These are phyloP conservation scores for Penicillium odoratum DNA, from an alignment of 495 filamentous ascomycete species.

Conservation along the genomic window DNA sequence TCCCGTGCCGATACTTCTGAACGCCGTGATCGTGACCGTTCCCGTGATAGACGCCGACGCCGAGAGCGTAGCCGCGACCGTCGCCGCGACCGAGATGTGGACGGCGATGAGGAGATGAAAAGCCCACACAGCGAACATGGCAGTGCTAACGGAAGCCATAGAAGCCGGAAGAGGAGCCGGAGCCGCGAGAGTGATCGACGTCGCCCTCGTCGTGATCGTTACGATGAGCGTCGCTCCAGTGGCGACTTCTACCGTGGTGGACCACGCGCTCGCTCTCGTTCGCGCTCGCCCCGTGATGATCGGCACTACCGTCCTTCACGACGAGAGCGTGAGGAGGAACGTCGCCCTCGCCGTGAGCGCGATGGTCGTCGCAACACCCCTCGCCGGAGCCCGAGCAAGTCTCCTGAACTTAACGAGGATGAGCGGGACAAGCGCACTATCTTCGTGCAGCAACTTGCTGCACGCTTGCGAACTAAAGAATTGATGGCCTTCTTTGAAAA, in stretches of 20 bases:
- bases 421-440: slow-evolving; percentile 96
- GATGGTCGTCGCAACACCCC: slow-evolving; percentile 57
- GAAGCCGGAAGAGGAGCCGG: slow-evolving; percentile 79
- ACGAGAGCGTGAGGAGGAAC: slow-evolving; percentile 25
- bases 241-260: slow-evolving; percentile 76
- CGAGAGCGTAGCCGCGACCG: slow-evolving; percentile 67
- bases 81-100: slow-evolving; percentile 59
- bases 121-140: slow-evolving; percentile 76
- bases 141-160: slow-evolving; percentile 77
- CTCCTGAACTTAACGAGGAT: slow-evolving; percentile 78
- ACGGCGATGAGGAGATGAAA: slow-evolving; percentile 68
- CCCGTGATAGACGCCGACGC: slow-evolving; percentile 59
- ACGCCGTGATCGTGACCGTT: slow-evolving; percentile 55
- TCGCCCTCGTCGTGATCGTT: slow-evolving; percentile 77
- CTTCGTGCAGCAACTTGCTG: slow-evolving; percentile 96
- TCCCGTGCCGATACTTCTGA: slow-evolving; percentile 57
- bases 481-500: slow-evolving; percentile 95
- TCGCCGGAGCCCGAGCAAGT: slow-evolving; percentile 51
- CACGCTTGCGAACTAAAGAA: slow-evolving; percentile 87
- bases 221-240: slow-evolving; percentile 61
- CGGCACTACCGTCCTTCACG: slow-evolving; percentile 72
- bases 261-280: slow-evolving; percentile 55
- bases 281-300: slow-evolving; percentile 70
- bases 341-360: slow-evolving; percentile 49
- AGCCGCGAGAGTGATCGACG: slow-evolving; percentile 79